phyloP scores from a whole-genome alignment of 1,284 basidiomycete genomes.

The Naganishia sp. region DNA sequence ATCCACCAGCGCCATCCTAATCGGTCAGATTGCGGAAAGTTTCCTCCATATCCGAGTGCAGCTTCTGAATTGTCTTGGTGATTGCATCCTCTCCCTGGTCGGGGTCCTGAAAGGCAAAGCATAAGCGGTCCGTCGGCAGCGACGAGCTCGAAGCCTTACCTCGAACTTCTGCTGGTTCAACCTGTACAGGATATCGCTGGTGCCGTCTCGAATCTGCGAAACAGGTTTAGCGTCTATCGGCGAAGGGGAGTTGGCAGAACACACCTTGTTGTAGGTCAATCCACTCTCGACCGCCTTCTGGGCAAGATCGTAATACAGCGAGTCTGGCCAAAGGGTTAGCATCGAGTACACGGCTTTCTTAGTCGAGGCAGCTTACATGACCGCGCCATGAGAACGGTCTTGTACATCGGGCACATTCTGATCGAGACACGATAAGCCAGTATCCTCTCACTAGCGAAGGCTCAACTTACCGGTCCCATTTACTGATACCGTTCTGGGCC shows the following conservation, averaged over 20 bases:
- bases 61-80: slow-evolving; percentile 72
- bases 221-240: not conserved
- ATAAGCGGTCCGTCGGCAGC: slow-evolving; percentile 43
- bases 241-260: slow-evolving; percentile 25
- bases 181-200: slow-evolving; percentile 88
- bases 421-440: slow-evolving; percentile 72
- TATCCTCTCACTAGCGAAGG: no score
- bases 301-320: slow-evolving; percentile 63
- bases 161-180: slow-evolving; percentile 99
- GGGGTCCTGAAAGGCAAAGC: slow-evolving; percentile 60
- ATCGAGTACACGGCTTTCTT: not conserved
- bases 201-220: slow-evolving; percentile 73
- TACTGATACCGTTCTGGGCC: slow-evolving; percentile 90
- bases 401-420: slow-evolving; percentile 96
- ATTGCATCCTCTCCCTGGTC: slow-evolving; percentile 75
- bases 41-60: slow-evolving; percentile 81
- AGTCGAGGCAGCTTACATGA: slow-evolving; percentile 3
- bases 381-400: slow-evolving; percentile 92
- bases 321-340: slow-evolving; percentile 81
- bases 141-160: slow-evolving; percentile 50
- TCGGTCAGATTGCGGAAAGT: slow-evolving; percentile 60
- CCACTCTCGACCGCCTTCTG: slow-evolving; percentile 82
- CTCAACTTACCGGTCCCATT: slow-evolving; percentile 16
- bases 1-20: not conserved
- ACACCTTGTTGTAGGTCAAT: slow-evolving; percentile 77